Conservation (phyloP, 345 rosid species). For the Tarenaya hassleriana region DNA sequence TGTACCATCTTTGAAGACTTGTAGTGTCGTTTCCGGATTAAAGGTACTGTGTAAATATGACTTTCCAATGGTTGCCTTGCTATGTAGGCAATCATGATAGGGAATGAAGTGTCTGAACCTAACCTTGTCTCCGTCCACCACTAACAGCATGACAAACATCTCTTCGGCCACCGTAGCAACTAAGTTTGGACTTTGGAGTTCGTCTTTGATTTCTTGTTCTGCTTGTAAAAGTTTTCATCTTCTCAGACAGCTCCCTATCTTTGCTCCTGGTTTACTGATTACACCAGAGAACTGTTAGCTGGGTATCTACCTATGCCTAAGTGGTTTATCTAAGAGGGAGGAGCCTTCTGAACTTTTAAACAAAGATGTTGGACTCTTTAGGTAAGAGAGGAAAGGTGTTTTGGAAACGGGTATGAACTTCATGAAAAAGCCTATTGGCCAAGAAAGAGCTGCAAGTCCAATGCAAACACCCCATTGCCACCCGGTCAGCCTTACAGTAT, state of each 20-base stretch:
- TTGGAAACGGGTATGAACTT: constrained; percentile 51
- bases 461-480: constrained; percentile 51
- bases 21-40: constrained; percentile 13
- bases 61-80: constrained; percentile 10
- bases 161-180: constrained; percentile 1
- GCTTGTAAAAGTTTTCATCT: constrained; percentile 2
- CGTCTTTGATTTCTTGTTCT: constrained; percentile 14
- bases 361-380: constrained; percentile 26
- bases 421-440: constrained; percentile 57
- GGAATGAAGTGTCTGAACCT: constrained; percentile 16
- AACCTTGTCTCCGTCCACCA: constrained; percentile 10
- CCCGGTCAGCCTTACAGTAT: constrained; percentile 43
- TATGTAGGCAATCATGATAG: constrained; percentile 13
- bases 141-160: constrained; percentile 10
- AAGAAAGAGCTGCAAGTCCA: constrained; percentile 43
- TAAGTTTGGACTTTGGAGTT: neutral
- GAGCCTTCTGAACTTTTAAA: constrained; percentile 17
- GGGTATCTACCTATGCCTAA: constrained; percentile 6
- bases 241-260: constrained; percentile 6
- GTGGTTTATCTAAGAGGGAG: constrained; percentile 22
- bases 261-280: constrained; percentile 18
- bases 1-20: constrained; percentile 2
- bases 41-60: neutral
- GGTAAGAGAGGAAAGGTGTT: constrained; percentile 39
- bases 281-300: too few species aligned